Base-by-base conservation (phyloP, 164 flowering plant species). In the Magnolia changhungtana region DNA sequence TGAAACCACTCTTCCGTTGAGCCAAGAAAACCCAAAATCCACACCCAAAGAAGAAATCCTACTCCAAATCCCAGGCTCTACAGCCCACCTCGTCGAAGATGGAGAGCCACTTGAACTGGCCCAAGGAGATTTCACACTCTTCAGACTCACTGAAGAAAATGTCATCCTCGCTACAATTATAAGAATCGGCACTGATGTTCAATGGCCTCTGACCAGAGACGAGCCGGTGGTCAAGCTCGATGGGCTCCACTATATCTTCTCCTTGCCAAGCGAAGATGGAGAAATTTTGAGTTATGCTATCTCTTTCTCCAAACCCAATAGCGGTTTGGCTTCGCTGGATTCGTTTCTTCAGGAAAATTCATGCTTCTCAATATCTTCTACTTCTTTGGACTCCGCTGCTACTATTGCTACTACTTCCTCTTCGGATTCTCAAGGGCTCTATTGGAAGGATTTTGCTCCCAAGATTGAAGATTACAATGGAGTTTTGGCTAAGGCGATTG, bases 201-300 rank as follows among this genome's bases (percentile, higher is more conserved):
- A 88, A 52, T 96, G 99, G 99, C 99, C 99, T 8, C 78, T 96
- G 72, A 93, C 98, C 0, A 96, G 89, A 79, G 99, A 93, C 45
- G 97, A 92, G 80, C 96, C 98, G 0, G 96, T 94, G 0, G 89
- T 96, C 78, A 92, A 92, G 80, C 86, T 94, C 3, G 92, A 89
- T 61, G 29, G 82, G 21, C 76, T 85, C 8, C 87, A 93, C 73
- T 96, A 92, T 55, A 85, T 93, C 14, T 96, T 96, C 75, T 84
- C 99, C 0, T 68, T 96, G 81, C 95, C 94, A 0, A 74, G 89
- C 77, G 80, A 82, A 63, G 94, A 84, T 31, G 85, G 81, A 2
- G 87, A 85, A 49, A 85, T 89, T 23, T 75, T 91, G 77, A 96
- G 88, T 83, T 96, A 92, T 77, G 98, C 98, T 37, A 37, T 93